A percentile compares a stretch with the other conserved stretches of the same genome.
These are phyloP conservation scores for Eimeria maxima DNA, from an alignment of 169 alveolate species.

Conservation along the genomic window DNA sequence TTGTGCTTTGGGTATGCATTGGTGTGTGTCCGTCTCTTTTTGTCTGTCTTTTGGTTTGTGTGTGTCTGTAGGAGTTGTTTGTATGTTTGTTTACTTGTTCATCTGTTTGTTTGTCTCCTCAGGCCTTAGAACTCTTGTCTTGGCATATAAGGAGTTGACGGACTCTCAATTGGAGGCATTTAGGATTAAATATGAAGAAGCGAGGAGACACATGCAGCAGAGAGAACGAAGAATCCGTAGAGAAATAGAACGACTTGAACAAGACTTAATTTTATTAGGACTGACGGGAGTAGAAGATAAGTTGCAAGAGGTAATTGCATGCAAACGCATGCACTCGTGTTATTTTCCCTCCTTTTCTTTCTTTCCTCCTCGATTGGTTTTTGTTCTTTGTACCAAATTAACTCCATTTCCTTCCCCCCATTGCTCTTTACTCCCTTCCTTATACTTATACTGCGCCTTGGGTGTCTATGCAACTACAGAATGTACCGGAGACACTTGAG, in stretches of 20 bases:
- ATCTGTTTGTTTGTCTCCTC: no score
- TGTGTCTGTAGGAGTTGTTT: no score
- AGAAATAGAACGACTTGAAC: slow-evolving; percentile 88
- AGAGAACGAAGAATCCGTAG: slow-evolving; percentile 86
- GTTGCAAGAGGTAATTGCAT: slow-evolving; percentile 88
- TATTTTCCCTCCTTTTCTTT: background rate
- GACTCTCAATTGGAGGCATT: slow-evolving; percentile 90
- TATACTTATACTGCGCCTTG: no score
- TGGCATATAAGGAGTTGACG: slow-evolving; percentile 95
- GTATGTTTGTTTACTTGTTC: slow-evolving; percentile 58
- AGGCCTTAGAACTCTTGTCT: slow-evolving; percentile 98
- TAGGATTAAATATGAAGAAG: slow-evolving; percentile 82
- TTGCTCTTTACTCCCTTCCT: no score
- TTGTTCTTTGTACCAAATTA: background rate
- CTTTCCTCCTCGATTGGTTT: background rate
- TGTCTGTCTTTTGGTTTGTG: no score
- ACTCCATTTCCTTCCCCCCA: no score
- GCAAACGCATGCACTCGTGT: background rate
- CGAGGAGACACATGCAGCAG: slow-evolving; percentile 85
- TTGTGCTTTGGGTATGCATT: no score
- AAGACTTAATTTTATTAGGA: slow-evolving; percentile 94
- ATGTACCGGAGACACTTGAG: slow-evolving; percentile 96
- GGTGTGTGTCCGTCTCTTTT: no score
- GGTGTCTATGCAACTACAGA: no score
- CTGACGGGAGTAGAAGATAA: slow-evolving; percentile 99